Conservation (phyloP, 2,329 filamentous ascomycete species). For the Fusarium chuoi region DNA sequence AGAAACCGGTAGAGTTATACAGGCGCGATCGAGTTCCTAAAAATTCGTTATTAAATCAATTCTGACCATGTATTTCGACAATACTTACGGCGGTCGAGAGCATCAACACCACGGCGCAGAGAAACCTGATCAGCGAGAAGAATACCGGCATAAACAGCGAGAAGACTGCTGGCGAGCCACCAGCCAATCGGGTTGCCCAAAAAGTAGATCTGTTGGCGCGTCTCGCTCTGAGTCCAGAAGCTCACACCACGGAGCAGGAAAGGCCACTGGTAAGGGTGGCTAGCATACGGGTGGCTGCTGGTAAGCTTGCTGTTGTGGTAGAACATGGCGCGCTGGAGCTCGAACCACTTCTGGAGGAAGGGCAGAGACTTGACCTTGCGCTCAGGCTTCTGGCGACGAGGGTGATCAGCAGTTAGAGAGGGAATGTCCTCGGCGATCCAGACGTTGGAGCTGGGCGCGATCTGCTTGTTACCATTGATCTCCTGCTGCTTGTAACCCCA, state of each 20-base stretch:
- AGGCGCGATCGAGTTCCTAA: conserved; percentile 88
- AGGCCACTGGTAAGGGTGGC: conserved; percentile 95
- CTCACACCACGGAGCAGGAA: conserved; percentile 97
- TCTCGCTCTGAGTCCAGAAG: conserved; percentile 98
- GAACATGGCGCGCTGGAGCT: conserved; percentile 98
- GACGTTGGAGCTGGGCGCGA: conserved; percentile 87
- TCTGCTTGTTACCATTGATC: conserved; percentile 99
- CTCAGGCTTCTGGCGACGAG: conserved; percentile 78
- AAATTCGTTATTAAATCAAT: conserved; percentile 45
- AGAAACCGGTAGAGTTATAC: conserved; percentile 99
- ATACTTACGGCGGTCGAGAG: conserved; percentile 88
- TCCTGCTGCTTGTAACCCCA: conserved; percentile 98
- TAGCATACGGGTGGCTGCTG: conserved; percentile 95
- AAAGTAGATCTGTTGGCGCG: conserved; percentile 97
- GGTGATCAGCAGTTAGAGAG: conserved; percentile 76
- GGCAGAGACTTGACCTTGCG: conserved; percentile 84
- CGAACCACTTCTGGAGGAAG: conserved; percentile 94
- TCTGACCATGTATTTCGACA: background rate
- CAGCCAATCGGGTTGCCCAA: conserved; percentile 95
- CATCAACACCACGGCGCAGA: conserved; percentile 90
- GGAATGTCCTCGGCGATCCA: conserved; percentile 94
- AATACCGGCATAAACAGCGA: conserved; percentile 94
- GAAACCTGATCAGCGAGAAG: conserved; percentile 93
- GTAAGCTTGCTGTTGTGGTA: conserved; percentile 99
- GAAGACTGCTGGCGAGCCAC: conserved; percentile 93